phyloP scores from a whole-genome alignment of 2,329 filamentous ascomycete genomes.

The Sporothrix euskadiensis region DNA sequence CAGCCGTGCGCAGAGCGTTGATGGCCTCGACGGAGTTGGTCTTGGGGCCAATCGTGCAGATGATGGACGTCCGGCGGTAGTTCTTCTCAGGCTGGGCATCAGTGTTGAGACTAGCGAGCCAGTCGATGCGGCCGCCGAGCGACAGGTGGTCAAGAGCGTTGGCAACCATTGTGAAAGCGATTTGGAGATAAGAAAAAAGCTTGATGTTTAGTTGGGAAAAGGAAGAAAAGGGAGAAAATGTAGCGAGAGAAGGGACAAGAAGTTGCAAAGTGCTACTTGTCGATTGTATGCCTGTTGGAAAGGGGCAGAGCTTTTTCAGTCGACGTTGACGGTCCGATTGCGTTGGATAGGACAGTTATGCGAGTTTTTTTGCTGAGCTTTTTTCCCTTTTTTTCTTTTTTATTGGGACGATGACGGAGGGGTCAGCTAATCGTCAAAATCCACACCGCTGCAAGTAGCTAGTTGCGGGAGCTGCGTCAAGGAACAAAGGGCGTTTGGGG shows the following conservation, averaged over 20 bases:
- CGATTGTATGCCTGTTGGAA: background rate
- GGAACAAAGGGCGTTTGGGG: constrained; percentile 21
- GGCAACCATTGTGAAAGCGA: constrained; percentile 48
- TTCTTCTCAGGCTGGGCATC: constrained; percentile 83
- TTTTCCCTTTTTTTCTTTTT: constrained; percentile 26
- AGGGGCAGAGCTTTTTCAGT: constrained; percentile 15
- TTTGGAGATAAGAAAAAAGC: constrained; percentile 15
- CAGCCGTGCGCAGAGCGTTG: constrained; percentile 85
- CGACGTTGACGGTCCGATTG: background rate
- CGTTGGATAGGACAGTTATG: constrained; percentile 10
- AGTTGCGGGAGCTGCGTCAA: constrained; percentile 23
- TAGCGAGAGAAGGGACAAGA: background rate
- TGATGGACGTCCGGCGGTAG: constrained; percentile 96
- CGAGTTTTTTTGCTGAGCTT: constrained; percentile 28
- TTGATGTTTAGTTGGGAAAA: constrained; percentile 4
- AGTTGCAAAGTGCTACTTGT: background rate
- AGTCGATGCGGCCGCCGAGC: constrained; percentile 68
- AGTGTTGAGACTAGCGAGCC: constrained; percentile 76
- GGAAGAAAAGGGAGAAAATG: background rate
- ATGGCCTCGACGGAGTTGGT: constrained; percentile 98
- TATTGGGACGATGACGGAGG: constrained; percentile 29
- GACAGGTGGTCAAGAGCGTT: constrained; percentile 84
- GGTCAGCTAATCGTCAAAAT: constrained; percentile 26
- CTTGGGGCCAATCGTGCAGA: constrained; percentile 98
- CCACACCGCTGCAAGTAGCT: constrained; percentile 26